phyloP scores from a whole-genome alignment of 805 yeast genomes.

The Pichia gijzeniarum region DNA sequence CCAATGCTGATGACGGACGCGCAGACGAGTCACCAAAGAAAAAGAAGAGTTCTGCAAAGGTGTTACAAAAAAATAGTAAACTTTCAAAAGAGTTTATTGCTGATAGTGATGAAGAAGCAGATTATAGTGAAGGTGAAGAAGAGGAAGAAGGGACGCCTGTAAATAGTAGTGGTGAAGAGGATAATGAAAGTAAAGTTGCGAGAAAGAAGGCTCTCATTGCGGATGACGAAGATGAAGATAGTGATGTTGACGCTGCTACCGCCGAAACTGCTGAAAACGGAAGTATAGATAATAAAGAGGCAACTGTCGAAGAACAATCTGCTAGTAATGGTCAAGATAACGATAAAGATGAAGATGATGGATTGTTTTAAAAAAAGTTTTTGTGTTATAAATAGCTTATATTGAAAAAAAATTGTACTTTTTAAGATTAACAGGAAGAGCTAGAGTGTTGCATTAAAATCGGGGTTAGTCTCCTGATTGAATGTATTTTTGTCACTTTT shows the following conservation, averaged over 20 bases:
- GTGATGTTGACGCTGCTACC: constrained; percentile 19
- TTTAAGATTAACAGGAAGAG: too few relatives aligned
- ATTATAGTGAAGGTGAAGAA: constrained; percentile 17
- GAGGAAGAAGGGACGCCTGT: constrained; percentile 12
- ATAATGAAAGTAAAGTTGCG: constrained; percentile 8
- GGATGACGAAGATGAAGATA: constrained; percentile 15
- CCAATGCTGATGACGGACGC: constrained; percentile 11
- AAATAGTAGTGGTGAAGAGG: background rate
- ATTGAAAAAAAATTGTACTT: too few relatives aligned
- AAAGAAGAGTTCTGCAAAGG: constrained; percentile 10
- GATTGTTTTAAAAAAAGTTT: constrained; percentile 5
- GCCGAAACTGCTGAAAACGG: too few relatives aligned
- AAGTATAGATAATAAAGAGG: constrained; percentile 24
- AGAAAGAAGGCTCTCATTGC: constrained; percentile 12
- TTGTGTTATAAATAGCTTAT: too few relatives aligned
- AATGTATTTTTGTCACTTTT: too few relatives aligned
- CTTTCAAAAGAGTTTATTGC: constrained; percentile 27
- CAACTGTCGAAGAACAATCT: constrained; percentile 1
- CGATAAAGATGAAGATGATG: constrained; percentile 15
- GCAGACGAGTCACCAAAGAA: constrained; percentile 15
- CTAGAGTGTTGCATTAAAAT: too few relatives aligned
- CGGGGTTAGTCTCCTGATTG: too few relatives aligned
- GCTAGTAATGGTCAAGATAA: background rate
- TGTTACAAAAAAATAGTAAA: constrained; percentile 19
- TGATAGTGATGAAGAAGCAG: constrained; percentile 29